Evolutionary conservation across 2,329 filamentous ascomycete genomes (phyloP).

Genomic region (Aureobasidium sp.): DNA sequence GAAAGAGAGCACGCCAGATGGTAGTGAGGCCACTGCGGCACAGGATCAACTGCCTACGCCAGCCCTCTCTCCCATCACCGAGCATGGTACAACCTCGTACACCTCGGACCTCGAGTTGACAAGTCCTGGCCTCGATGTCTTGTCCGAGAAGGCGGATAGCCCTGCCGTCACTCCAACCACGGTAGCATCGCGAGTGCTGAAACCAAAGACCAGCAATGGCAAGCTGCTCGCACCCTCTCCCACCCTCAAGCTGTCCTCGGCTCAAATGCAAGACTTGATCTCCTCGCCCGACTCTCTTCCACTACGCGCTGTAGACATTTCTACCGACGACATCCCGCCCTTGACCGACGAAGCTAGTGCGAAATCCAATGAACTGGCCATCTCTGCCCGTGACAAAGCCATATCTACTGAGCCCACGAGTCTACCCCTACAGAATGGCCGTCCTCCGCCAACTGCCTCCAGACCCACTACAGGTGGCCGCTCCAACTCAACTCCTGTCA

Average conservation of each 20-base stretch:
- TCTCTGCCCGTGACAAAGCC: neutral
- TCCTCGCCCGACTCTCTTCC: conserved; percentile 47
- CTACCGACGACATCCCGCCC: conserved; percentile 23
- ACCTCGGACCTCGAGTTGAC: neutral
- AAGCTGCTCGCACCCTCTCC: conserved; percentile 23
- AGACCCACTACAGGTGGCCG: conserved; percentile 16
- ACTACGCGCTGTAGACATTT: conserved; percentile 34
- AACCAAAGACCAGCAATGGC: neutral
- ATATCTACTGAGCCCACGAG: neutral
- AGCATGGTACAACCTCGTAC: conserved; percentile 15
- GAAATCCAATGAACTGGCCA: neutral
- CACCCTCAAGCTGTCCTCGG: conserved; percentile 45
- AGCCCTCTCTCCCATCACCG: conserved; percentile 21
- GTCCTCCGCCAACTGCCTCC: neutral
- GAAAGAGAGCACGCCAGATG: neutral
- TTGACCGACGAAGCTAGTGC: conserved; percentile 12
- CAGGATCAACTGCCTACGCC: conserved; percentile 21
- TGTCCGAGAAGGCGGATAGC: neutral
- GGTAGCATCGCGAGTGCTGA: neutral
- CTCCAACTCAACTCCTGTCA: conserved; percentile 29
- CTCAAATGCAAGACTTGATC: conserved; percentile 47
- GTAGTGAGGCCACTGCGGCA: neutral
- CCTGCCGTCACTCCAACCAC: neutral
- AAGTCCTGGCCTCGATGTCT: neutral
- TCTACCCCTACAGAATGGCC: conserved; percentile 20